Evolutionary conservation across 352 stramenopile species (phyloP), one percentile per base, ranked within the genome.

Genomic region (Phytophthora hybrid): DNA sequence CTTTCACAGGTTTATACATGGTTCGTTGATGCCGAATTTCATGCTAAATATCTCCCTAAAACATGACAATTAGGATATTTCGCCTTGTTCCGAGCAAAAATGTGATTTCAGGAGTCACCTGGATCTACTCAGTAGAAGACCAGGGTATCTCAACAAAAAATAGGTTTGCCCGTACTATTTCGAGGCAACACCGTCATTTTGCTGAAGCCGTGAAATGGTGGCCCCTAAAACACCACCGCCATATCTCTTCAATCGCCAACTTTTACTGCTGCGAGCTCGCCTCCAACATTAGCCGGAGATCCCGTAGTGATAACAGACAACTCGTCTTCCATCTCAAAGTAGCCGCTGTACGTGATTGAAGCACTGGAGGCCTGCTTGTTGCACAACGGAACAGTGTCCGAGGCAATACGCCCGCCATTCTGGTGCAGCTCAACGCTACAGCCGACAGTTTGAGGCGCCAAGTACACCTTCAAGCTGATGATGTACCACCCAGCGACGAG

Each of bases 251-350:
- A 54, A 26, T 31, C 47, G 3, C 19, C 47, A 54, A 54, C n/a
- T 29, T 29, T 54, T 16, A 54, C 4, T 18, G 47, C 47, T 29
- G 47, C 16, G 8, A 54, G 47, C 14, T 54, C 47, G 2, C 8
- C 19, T 54, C 19, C 47, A 18, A 54, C 47, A 29, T 54, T 29
- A 18, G 19, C 18, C 19, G 47, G 19, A 54, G 10, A 16, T 10
- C 47, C 47, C 47, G 8, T 31, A 19, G 10, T 6, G 19, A 16
- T 29, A 31, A 54, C 47, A 29, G 19, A 29, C 47, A 54, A 54
- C 47, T 54, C 47, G 47, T 29, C 19, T 18, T 54, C 47, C 19
- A 54, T 54, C 47, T 29, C 10, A 54, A 54, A 54, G n/a, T 31
- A 29, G 47, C 47, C 19, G 19, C n/a, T 29, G 19, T 31, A 31